A percentile compares a stretch with the other conserved stretches of the same genome.
Conservation (phyloP, 139 green algal genomes). For the Chlorella vulgaris region DNA sequence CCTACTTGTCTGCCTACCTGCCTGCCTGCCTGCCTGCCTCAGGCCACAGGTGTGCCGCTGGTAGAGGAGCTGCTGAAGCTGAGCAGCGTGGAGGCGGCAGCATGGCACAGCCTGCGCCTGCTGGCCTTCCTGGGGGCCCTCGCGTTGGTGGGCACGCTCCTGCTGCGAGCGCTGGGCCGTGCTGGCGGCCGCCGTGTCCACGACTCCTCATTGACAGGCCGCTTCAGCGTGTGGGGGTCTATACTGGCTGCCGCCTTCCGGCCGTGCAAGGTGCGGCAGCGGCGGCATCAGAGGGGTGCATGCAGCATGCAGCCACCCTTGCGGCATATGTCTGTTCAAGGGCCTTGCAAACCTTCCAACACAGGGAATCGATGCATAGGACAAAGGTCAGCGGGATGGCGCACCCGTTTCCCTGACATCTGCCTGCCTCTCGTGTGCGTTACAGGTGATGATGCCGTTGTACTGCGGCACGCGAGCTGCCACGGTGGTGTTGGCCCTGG, state of each 20-base stretch:
- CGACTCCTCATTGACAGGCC: background rate
- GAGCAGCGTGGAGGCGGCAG: background rate
- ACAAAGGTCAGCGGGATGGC: too few species aligned
- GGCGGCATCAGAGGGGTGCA: background rate
- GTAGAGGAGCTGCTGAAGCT: constrained; percentile 24
- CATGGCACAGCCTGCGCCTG: background rate
- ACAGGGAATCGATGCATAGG: too few species aligned
- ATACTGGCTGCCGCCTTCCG: background rate
- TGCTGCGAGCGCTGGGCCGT: background rate
- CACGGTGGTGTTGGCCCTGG: constrained; percentile 27
- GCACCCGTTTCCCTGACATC: too few species aligned
- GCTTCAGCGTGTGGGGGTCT: background rate
- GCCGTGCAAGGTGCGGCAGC: constrained; percentile 10
- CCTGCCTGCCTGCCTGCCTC: too few species aligned
- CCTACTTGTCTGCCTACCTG: too few species aligned
- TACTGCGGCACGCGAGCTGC: constrained; percentile 11
- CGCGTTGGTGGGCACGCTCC: background rate
- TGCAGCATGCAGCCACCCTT: too few species aligned
- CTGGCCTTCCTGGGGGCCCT: background rate
- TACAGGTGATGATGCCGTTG: constrained; percentile 23
- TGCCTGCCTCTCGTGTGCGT: too few species aligned
- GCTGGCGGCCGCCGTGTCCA: background rate
- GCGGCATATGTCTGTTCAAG: too few species aligned
- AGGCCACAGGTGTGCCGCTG: constrained; percentile 19
- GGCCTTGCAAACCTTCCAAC: too few species aligned